phyloP scores from a whole-genome alignment of 768 basidiomycete species.

The Pisolithus tinctorius region DNA sequence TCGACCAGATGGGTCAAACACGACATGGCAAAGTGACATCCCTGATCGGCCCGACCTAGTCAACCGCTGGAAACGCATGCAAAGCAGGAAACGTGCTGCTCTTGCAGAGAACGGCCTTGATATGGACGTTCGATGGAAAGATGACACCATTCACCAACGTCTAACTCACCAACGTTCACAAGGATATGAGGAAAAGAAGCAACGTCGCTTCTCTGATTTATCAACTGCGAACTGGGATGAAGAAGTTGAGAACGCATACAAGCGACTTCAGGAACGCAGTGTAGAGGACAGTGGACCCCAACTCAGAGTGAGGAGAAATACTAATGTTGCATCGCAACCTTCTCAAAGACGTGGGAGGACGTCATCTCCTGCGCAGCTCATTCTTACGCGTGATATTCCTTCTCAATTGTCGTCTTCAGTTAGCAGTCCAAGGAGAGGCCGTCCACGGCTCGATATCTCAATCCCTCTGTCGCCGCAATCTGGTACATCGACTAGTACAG shows the following conservation, averaged over 20 bases:
- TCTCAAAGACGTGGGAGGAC: constrained; percentile 1
- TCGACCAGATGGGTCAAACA: constrained; percentile 45
- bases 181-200: constrained; percentile 40
- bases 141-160: constrained; percentile 38
- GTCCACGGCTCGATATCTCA: constrained; percentile 1
- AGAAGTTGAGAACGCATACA: constrained; percentile 17
- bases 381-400: constrained; percentile 6
- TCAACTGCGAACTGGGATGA: constrained; percentile 20
- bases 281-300: constrained; percentile 16
- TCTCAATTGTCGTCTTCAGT: constrained; percentile 8
- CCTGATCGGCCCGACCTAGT: constrained; percentile 16
- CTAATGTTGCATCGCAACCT: constrained; percentile 5
- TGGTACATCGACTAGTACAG: background rate
- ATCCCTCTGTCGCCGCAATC: constrained; percentile 8
- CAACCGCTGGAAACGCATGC: constrained; percentile 29
- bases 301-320: constrained; percentile 16
- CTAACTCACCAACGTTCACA: constrained; percentile 38
- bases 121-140: constrained; percentile 33
- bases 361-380: constrained; percentile 9
- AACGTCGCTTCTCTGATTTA: constrained; percentile 1
- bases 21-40: constrained; percentile 41
- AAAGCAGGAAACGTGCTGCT: constrained; percentile 23
- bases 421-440: constrained; percentile 7
- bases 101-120: constrained; percentile 28
- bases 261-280: constrained; percentile 20